Percentiles rank a stretch among this genome's conserved stretches.
Conservation (phyloP, 306 rosid species). For the Trichosanthes truncata region DNA sequence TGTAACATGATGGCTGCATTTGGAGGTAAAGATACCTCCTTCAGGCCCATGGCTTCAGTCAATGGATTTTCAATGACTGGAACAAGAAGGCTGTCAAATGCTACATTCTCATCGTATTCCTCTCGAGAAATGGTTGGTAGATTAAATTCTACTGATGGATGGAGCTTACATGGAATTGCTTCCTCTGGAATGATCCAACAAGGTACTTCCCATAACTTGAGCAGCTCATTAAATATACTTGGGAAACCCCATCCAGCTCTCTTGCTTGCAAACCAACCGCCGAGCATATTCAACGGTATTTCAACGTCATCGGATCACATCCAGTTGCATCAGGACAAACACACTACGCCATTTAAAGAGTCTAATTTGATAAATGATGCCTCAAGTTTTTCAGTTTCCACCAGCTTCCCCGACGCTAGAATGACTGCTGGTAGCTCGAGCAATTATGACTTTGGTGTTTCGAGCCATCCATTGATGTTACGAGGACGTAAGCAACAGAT, state of each 20-base stretch:
- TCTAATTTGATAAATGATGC: conserved; percentile 30
- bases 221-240: conserved; percentile 20
- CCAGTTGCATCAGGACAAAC: conserved; percentile 37
- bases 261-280: conserved; percentile 32
- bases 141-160: conserved; percentile 37
- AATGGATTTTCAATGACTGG: conserved; percentile 38
- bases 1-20: conserved; percentile 24
- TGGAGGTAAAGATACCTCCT: conserved; percentile 34
- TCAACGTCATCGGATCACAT: conserved; percentile 38
- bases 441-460: conserved; percentile 23
- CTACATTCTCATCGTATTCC: conserved; percentile 31
- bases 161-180: conserved; percentile 32
- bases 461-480: conserved; percentile 34
- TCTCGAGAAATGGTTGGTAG: conserved; percentile 31
- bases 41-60: conserved; percentile 28
- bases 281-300: conserved; percentile 33
- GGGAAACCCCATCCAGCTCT: conserved; percentile 30
- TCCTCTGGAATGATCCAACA: conserved; percentile 34
- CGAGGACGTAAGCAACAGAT: conserved; percentile 32
- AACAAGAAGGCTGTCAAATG: conserved; percentile 29
- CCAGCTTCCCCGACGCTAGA: conserved; percentile 31
- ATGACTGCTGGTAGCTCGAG: conserved; percentile 18
- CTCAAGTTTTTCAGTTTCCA: conserved; percentile 28
- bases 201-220: conserved; percentile 28
- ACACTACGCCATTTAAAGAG: conserved; percentile 19